Conservation (phyloP, 2,329 filamentous ascomycete species). For the Xylariaceae sp. region DNA sequence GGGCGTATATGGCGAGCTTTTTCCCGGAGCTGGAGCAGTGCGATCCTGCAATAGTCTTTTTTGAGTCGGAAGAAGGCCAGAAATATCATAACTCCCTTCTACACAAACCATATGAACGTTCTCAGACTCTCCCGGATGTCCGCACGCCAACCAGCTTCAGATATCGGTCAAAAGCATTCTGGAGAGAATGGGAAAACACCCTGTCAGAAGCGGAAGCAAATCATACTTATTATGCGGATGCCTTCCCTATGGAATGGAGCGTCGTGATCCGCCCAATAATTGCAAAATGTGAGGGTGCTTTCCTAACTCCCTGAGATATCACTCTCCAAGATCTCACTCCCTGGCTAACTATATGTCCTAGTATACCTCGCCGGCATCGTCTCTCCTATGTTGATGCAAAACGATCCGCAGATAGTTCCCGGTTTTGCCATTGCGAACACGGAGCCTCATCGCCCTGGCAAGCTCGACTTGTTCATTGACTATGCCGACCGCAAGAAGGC, state of each 20-base stretch:
- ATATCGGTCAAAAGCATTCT: slow-evolving; percentile 47
- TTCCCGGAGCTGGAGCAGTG: slow-evolving; percentile 42
- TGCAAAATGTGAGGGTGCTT: slow-evolving; percentile 39
- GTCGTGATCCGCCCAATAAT: slow-evolving; percentile 49
- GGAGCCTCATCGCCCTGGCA: slow-evolving; percentile 45
- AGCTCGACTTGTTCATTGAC: slow-evolving; percentile 53
- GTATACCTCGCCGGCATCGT: slow-evolving; percentile 56
- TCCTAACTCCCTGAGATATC: neutral
- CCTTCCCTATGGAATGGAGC: slow-evolving; percentile 49
- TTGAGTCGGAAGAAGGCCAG: slow-evolving; percentile 43
- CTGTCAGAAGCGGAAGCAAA: slow-evolving; percentile 30
- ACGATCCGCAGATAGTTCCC: slow-evolving; percentile 38
- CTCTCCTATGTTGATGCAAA: slow-evolving; percentile 35
- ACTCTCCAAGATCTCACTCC: too few relatives aligned
- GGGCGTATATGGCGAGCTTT: slow-evolving; percentile 48
- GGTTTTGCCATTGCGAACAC: slow-evolving; percentile 48
- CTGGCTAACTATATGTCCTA: slow-evolving; percentile 21
- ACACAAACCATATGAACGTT: slow-evolving; percentile 49
- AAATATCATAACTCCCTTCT: slow-evolving; percentile 47
- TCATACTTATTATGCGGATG: slow-evolving; percentile 31
- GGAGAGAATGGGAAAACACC: slow-evolving; percentile 45
- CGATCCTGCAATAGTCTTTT: slow-evolving; percentile 40
- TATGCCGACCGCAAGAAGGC: slow-evolving; percentile 41
- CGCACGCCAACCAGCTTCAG: slow-evolving; percentile 48
- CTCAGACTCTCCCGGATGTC: slow-evolving; percentile 45